Conservation (phyloP, 2,329 filamentous ascomycete genomes). For the Thielaviopsis musarum region DNA sequence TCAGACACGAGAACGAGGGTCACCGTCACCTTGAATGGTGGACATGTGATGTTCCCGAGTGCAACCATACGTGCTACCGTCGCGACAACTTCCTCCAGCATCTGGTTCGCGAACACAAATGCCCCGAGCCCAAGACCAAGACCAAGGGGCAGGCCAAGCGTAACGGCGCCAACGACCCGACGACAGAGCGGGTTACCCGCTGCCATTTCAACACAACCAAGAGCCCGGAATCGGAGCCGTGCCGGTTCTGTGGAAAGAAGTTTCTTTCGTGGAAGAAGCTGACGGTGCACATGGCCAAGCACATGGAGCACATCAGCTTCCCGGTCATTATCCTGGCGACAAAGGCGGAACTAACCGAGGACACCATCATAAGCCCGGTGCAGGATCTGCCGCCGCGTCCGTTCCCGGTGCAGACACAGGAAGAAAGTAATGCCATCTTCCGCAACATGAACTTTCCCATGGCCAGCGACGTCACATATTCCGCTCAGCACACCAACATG, state of each 20-base stretch:
- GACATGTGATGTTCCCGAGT: slow-evolving; percentile 69
- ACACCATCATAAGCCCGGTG: slow-evolving; percentile 52
- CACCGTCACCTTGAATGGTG: slow-evolving; percentile 86
- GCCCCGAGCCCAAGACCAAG: slow-evolving; percentile 65
- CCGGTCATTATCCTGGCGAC: slow-evolving; percentile 52
- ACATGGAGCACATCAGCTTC: slow-evolving; percentile 84
- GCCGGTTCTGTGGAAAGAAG: slow-evolving; percentile 69
- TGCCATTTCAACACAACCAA: slow-evolving; percentile 55
- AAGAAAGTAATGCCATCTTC: slow-evolving; percentile 12
- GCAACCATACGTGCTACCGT: slow-evolving; percentile 65
- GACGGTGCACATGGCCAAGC: slow-evolving; percentile 81
- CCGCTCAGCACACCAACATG: background rate
- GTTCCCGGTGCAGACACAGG: background rate
- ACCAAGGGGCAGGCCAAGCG: slow-evolving; percentile 51
- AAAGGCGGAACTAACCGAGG: slow-evolving; percentile 32
- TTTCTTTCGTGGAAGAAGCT: slow-evolving; percentile 84
- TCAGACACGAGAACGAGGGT: slow-evolving; percentile 81
- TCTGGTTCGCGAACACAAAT: slow-evolving; percentile 80
- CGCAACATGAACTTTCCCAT: background rate
- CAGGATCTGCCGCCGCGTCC: slow-evolving; percentile 35
- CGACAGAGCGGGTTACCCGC: slow-evolving; percentile 61
- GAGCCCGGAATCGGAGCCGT: slow-evolving; percentile 58
- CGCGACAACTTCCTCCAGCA: slow-evolving; percentile 91
- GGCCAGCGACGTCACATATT: background rate
- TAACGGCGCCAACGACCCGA: slow-evolving; percentile 38